Percentiles rank a stretch among this genome's conserved stretches.
phyloP scores from a whole-genome alignment of 108 stramenopile species.

The Chaetoceros tenuissimus region DNA sequence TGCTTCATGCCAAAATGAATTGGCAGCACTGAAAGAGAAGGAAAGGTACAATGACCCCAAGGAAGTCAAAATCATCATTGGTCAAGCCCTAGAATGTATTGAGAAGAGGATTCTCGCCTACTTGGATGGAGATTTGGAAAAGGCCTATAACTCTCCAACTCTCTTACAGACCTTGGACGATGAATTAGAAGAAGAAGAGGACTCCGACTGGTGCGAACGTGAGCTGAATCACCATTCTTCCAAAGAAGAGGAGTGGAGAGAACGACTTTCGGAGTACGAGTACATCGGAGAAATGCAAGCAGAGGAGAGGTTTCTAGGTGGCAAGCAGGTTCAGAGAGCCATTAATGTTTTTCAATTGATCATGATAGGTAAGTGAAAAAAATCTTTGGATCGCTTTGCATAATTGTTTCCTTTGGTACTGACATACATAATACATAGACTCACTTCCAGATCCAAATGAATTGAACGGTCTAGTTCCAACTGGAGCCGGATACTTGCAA shows the following conservation, averaged over 20 bases:
- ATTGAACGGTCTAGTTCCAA: constrained; percentile 46
- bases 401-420: too few relatives aligned
- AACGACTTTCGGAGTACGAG: constrained; percentile 31
- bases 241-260: constrained; percentile 38
- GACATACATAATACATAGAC: too few relatives aligned
- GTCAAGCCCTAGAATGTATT: constrained; percentile 34
- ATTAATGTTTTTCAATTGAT: constrained; percentile 31
- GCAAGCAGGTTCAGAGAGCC: constrained; percentile 67
- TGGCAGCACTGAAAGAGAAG: constrained; percentile 26
- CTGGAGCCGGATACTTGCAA: constrained; percentile 47
- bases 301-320: constrained; percentile 51
- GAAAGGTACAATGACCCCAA: constrained; percentile 36
- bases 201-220: constrained; percentile 41
- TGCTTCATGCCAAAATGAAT: constrained; percentile 19
- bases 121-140: constrained; percentile 54
- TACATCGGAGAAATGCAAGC: constrained; percentile 34
- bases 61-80: constrained; percentile 26
- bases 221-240: constrained; percentile 23
- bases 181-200: constrained; percentile 58
- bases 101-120: constrained; percentile 39
- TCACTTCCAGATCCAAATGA: constrained; percentile 45
- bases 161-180: constrained; percentile 42
- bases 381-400: too few relatives aligned
- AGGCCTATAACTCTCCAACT: constrained; percentile 40
- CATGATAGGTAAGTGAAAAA: constrained; percentile 31